A percentile compares a stretch with the other conserved stretches of the same genome.
phyloP scores from a whole-genome alignment of 352 stramenopile species.

The Phytopythium mirpurense region DNA sequence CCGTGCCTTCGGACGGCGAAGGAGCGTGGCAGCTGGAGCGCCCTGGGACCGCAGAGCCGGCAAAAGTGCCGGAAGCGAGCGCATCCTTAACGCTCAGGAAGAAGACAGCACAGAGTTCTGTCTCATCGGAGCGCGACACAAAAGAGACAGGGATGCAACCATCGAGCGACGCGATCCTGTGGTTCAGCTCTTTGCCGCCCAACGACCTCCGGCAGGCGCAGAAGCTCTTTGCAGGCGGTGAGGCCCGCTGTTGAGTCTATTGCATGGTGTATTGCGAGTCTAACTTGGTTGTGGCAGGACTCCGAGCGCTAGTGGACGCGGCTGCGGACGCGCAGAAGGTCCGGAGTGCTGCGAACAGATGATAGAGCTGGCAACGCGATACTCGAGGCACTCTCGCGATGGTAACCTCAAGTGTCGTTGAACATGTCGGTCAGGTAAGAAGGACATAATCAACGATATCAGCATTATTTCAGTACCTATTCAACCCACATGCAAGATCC shows the following conservation, averaged over 20 bases:
- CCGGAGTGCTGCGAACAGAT: constrained; percentile 16
- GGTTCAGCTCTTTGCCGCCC: constrained; percentile 71
- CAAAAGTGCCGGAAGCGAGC: constrained; percentile 4
- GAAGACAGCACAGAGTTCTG: constrained; percentile 8
- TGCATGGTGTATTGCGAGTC: no score
- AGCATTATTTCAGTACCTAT: neutral
- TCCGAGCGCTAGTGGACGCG: constrained; percentile 31
- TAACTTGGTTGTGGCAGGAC: no score
- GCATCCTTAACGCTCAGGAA: neutral
- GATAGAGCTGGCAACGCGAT: no score
- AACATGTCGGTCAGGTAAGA: no score
- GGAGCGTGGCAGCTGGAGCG: constrained; percentile 16
- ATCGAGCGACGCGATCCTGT: constrained; percentile 34
- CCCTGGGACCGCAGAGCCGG: neutral
- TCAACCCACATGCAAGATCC: no score
- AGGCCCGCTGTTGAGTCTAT: no score
- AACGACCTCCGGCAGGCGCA: constrained; percentile 57
- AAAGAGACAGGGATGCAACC: constrained; percentile 1
- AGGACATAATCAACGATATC: no score
- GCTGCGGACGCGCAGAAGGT: constrained; percentile 23
- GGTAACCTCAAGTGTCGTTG: no score
- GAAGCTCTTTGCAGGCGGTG: constrained; percentile 54
- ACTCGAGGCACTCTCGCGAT: no score
- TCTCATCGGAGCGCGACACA: constrained; percentile 13
- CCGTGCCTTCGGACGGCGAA: constrained; percentile 7